Evolutionary conservation across 2,329 filamentous ascomycete genomes (phyloP), one percentile per base, ranked within the genome.

Genomic region (Anisogramma anomala): DNA sequence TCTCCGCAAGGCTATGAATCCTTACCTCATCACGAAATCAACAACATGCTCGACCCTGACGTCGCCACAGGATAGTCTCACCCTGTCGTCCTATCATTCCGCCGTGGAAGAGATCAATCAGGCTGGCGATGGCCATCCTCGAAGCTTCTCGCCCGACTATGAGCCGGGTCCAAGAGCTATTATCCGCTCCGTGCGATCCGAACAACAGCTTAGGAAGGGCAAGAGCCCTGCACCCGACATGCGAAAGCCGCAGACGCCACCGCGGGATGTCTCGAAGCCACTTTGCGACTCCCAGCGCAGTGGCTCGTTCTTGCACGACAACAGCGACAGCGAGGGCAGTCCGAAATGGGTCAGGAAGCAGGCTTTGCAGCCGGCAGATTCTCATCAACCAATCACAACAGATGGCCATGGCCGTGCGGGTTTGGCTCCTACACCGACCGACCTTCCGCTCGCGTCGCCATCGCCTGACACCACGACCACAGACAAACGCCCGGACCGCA

Each of bases 1-100:
- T 60, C 66, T 94, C 50, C 77, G 84, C 45, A 76, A 84, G 61
- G 83, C 84, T 39, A 94, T 94, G 86, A 83, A 82, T 60, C 86
- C 84, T 6, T 95, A 86, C 57, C 64, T 94, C 15, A 63, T 60
- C 40, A 56, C 52, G 23, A 60, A 35, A n/a, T 41, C 41, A 22
- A 30, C 34, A 6, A 33, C 45, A n/a, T 41, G 37, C 9, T 41
- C 44, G 13, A 10, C 44, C 28, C 2, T 33, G 17, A 37, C 42
- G 26, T 25, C 36, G 26, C 7, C 45, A 26, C 14, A 32, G 11
- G 50, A 55, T 10, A 50, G 53, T 7, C 50, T 55, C 2, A 53
- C 49, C 42, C 32, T 26, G 33, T 48, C 15, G 35, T 20, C 41
- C 36, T 27, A 42, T 25, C 18, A 26, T 25, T 22, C 38, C 36